These are phyloP conservation scores for Teratosphaeria epicoccoides DNA, from an alignment of 2,329 filamentous ascomycete species.

Conservation along the genomic window DNA sequence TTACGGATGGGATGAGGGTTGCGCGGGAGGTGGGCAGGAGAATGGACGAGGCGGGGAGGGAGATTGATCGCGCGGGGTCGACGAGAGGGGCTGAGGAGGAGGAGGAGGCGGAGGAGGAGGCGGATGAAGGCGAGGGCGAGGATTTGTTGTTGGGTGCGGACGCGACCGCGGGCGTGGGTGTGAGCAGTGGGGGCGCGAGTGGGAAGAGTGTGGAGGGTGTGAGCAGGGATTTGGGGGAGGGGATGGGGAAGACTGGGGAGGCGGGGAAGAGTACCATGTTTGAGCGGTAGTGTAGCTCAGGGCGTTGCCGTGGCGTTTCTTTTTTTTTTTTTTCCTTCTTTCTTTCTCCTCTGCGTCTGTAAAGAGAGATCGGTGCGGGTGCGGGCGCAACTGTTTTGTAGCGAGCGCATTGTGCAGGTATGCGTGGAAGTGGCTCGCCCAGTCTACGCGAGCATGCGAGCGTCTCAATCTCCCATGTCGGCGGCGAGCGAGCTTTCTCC, in stretches of 20 bases:
- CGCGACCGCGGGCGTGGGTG: constrained; percentile 27
- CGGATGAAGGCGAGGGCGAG: constrained; percentile 45
- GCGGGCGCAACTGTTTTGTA: too few species aligned
- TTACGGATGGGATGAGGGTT: constrained; percentile 93
- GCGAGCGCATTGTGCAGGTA: too few species aligned
- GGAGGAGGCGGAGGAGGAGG: constrained; percentile 59
- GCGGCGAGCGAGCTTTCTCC: too few species aligned
- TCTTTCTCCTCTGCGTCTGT: too few species aligned
- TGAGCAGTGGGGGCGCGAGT: background rate
- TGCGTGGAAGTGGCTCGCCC: too few species aligned
- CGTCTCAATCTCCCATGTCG: too few species aligned
- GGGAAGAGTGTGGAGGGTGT: constrained; percentile 7
- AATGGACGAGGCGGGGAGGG: constrained; percentile 91
- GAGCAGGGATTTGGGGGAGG: constrained; percentile 11
- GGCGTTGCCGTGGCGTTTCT: background rate
- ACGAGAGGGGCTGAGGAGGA: constrained; percentile 42
- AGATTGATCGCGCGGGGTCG: constrained; percentile 75
- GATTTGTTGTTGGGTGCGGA: constrained; percentile 43
- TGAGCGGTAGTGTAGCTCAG: constrained; percentile 19
- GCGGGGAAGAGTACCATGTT: constrained; percentile 28
- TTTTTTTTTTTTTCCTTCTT: too few species aligned
- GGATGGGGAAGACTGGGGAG: constrained; percentile 20
- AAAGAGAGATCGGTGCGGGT: too few species aligned
- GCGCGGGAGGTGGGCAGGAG: constrained; percentile 81
- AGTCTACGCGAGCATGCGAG: too few species aligned